Conservation (phyloP, 179 eudicot species). For the Sideroxylon spinosum region DNA sequence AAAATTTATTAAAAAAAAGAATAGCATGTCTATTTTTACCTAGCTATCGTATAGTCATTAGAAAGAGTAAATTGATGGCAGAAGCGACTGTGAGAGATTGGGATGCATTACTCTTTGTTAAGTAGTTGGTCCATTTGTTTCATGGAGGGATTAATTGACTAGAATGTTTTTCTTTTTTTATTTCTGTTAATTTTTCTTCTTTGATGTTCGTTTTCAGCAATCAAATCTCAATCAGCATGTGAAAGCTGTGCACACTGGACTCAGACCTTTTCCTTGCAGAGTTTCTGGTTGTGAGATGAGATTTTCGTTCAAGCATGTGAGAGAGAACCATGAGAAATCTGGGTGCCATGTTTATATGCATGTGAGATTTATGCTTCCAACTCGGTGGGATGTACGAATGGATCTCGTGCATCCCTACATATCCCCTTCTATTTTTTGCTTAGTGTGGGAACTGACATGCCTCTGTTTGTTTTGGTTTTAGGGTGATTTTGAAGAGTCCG, state of each 20-base stretch:
- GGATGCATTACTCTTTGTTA: too few species aligned
- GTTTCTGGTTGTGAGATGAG: conserved; percentile 68
- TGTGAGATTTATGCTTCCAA: conserved; percentile 21
- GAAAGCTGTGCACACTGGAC: conserved; percentile 36
- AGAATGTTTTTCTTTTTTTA: background rate
- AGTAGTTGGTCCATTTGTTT: too few species aligned
- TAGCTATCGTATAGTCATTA: background rate
- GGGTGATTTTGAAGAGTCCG: conserved; percentile 83
- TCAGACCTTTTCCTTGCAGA: conserved; percentile 40
- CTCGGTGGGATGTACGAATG: background rate
- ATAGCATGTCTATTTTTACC: too few species aligned
- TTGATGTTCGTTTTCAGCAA: conserved; percentile 32
- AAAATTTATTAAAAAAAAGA: too few species aligned
- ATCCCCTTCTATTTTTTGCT: too few species aligned
- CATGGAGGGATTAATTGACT: background rate
- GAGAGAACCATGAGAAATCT: conserved; percentile 71
- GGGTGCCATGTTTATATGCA: conserved; percentile 40
- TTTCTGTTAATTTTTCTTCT: background rate
- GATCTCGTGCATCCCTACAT: background rate
- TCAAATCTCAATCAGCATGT: conserved; percentile 73
- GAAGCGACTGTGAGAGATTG: background rate
- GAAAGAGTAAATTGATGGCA: background rate
- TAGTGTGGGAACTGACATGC: conserved; percentile 4
- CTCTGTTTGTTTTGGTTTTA: conserved; percentile 17
- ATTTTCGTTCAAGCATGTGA: conserved; percentile 79